Evolutionary conservation across 1,139 yeast genomes (phyloP), one percentile per base, ranked within the genome.

Genomic region (Wickerhamomyces sp.): DNA sequence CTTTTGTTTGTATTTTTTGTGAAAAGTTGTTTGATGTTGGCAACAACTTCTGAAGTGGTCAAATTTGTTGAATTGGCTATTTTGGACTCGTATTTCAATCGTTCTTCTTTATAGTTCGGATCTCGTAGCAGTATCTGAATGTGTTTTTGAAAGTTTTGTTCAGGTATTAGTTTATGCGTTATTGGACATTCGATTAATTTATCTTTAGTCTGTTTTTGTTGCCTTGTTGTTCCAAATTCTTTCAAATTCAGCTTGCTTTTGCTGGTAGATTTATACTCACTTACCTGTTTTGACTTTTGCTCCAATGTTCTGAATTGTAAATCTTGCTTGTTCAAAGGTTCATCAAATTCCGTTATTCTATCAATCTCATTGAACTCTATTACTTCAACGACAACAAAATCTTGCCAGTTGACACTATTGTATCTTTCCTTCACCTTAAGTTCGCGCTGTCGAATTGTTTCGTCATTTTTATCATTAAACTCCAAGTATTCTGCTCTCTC

Each of bases 351-450:
- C 8, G 74, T 72, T 14, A 74, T 78, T 40, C 71, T 69, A 57
- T 87, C 96, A 1, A 79, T 67, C 3, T 78, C 80, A 28, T 77
- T 78, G 52, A 89, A 83, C 39, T 73, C 76, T 12, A 88, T 68
- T 2, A 81, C 78, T 36, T 81, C 89, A 4, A 85, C 84, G 15
- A 88, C 67, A 2, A 72, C 67, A 55, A 89, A 89, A 46, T 85
- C 87, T 45, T 81, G 81, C 98, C 98, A 92, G 60, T 90, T 90
- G 20, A 88, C 81, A 24, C 83, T 76, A 0, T 94, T 90, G 61
- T 72, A 86, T 35, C 76, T 79, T 21, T 77, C 43, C 47, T 67
- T 61, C 38, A 72, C 72, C 38, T 64, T 47, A 44, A 64, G 64
- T 39, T 61, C 51, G 41, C 60, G 51, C 55, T 66, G 57, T 42